phyloP scores from a whole-genome alignment of 2,329 filamentous ascomycete genomes.

The Mycosphaerella sp. region DNA sequence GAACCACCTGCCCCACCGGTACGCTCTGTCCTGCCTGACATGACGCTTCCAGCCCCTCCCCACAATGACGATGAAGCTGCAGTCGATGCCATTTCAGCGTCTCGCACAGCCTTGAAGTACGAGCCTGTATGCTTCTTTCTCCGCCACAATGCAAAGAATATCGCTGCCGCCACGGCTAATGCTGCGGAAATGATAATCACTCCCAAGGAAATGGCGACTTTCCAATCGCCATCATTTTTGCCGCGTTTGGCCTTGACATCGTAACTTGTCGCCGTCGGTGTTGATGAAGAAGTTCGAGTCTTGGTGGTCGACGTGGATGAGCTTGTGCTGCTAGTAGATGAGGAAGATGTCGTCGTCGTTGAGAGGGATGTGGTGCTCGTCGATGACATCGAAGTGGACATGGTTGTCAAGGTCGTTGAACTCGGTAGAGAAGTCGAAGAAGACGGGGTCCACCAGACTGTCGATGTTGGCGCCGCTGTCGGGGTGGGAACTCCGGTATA shows the following conservation, averaged over 20 bases:
- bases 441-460: not conserved
- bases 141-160: slow-evolving; percentile 5
- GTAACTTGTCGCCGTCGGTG: not conserved
- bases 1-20: not conserved
- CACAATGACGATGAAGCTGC: slow-evolving; percentile 1
- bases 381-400: not conserved
- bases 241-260: not conserved
- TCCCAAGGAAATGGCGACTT: slow-evolving; percentile 8
- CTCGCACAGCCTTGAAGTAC: slow-evolving; percentile 11
- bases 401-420: not conserved
- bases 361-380: not conserved
- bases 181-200: slow-evolving; percentile 6
- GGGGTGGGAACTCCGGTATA: slow-evolving; percentile 2
- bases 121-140: slow-evolving; percentile 7
- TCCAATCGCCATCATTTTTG: slow-evolving; percentile 6
- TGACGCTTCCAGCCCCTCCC: not conserved
- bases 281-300: not conserved
- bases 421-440: not conserved
- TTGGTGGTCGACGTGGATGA: not conserved
- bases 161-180: not conserved
- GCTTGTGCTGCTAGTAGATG: not conserved
- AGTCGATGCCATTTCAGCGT: slow-evolving; percentile 5
- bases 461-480: not conserved
- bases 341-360: not conserved
- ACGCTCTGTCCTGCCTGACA: slow-evolving; percentile 4